phyloP scores from a whole-genome alignment of 2,329 filamentous ascomycete genomes.

The Mycosphaerelloides madeirae region DNA sequence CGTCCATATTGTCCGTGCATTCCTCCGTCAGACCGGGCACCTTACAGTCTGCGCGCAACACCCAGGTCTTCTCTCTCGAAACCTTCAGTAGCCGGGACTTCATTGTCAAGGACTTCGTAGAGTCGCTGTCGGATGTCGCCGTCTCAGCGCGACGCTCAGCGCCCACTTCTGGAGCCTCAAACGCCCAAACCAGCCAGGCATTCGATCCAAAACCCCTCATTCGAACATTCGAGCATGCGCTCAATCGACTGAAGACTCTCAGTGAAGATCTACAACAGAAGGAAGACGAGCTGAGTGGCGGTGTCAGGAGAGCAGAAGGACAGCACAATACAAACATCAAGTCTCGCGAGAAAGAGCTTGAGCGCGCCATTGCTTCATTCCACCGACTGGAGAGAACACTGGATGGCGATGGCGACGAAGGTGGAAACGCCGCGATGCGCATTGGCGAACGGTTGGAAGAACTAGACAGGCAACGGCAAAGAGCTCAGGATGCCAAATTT shows the following conservation, averaged over 20 bases:
- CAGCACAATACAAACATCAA: constrained; percentile 90
- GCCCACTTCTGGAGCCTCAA: constrained; percentile 35
- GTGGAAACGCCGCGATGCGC: constrained; percentile 86
- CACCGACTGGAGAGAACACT: constrained; percentile 81
- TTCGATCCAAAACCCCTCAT: constrained; percentile 98
- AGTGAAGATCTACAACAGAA: constrained; percentile 81
- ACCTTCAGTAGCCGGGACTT: constrained; percentile 71
- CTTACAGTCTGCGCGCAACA: constrained; percentile 29
- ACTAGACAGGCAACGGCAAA: constrained; percentile 81
- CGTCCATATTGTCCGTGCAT: constrained; percentile 38
- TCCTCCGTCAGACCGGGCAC: constrained; percentile 27
- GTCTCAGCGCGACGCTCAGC: constrained; percentile 75
- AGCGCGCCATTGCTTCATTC: constrained; percentile 87
- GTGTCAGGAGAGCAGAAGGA: constrained; percentile 83
- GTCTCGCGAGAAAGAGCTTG: constrained; percentile 80
- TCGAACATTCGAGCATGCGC: constrained; percentile 77
- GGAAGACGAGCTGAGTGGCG: constrained; percentile 85
- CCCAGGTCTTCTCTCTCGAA: constrained; percentile 67
- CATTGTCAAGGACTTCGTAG: constrained; percentile 96
- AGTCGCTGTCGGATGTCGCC: constrained; percentile 80
- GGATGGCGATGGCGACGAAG: constrained; percentile 52
- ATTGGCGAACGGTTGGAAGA: constrained; percentile 93
- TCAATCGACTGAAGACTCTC: constrained; percentile 64
- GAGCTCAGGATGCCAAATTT: constrained; percentile 90
- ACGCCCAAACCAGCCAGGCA: constrained; percentile 30